Conservation (phyloP, 176 grass and related monocot species). For the Triticum urartu region DNA sequence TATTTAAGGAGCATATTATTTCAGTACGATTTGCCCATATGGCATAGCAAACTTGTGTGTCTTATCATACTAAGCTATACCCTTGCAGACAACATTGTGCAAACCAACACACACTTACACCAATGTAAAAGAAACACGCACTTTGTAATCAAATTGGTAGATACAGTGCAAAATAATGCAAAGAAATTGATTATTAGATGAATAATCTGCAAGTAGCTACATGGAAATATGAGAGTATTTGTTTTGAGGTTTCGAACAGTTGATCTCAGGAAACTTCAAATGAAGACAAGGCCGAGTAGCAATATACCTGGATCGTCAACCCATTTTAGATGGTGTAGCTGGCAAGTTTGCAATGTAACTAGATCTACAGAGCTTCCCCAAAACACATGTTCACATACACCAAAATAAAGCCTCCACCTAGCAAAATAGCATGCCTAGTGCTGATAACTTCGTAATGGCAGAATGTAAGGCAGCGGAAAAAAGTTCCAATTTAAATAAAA, state of each 20-base stretch:
- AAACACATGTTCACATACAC: not conserved
- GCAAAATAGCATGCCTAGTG: not conserved
- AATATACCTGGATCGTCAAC: slow-evolving; percentile 54
- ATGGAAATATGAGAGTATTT: not conserved
- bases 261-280: slow-evolving; percentile 25
- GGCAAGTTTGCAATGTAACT: slow-evolving; percentile 30
- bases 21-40: too few relatives aligned
- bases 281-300: slow-evolving; percentile 8
- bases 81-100: too few relatives aligned
- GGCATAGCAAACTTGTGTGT: too few relatives aligned
- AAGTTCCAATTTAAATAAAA: not conserved
- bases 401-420: not conserved
- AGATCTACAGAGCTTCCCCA: not conserved
- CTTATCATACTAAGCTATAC: too few relatives aligned
- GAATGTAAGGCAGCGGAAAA: not conserved
- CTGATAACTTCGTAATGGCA: not conserved
- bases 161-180: not conserved
- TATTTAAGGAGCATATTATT: too few relatives aligned
- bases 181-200: slow-evolving; percentile 5
- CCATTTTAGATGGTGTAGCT: slow-evolving; percentile 41
- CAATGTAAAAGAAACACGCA: not conserved
- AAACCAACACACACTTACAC: too few relatives aligned
- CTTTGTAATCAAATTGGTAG: not conserved
- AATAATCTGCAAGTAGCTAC: slow-evolving; percentile 8
- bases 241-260: not conserved